These are phyloP conservation scores for Volvox reticuliferus DNA, from an alignment of 139 green algal species.

Conservation along the genomic window DNA sequence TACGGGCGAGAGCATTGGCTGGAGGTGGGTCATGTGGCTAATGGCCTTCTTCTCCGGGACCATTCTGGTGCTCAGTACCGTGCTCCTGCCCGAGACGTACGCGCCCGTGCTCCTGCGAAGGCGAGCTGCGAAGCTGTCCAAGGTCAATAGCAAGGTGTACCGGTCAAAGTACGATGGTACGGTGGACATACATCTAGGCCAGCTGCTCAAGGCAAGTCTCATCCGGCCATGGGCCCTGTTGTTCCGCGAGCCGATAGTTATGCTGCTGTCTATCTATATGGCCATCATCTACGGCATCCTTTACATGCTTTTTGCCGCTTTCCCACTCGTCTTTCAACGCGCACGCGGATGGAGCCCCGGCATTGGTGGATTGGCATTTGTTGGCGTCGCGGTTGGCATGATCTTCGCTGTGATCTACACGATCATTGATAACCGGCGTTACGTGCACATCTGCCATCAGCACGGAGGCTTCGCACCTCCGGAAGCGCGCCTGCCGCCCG, in stretches of 20 bases:
- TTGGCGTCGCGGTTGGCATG: constrained; percentile 31
- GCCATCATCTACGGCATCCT: constrained; percentile 41
- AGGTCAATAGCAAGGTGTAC: background rate
- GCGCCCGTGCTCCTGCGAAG: constrained; percentile 32
- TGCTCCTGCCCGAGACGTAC: constrained; percentile 30
- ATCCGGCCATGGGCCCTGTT: constrained; percentile 25
- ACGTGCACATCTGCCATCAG: background rate
- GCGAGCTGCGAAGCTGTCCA: background rate
- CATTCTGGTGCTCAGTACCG: background rate
- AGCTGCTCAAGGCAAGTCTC: constrained; percentile 22
- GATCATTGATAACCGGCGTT: constrained; percentile 38
- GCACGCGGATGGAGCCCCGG: constrained; percentile 4
- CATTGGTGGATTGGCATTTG: constrained; percentile 21
- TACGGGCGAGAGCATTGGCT: constrained; percentile 13
- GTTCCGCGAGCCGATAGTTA: constrained; percentile 40
- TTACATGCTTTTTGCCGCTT: constrained; percentile 35
- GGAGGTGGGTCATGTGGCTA: constrained; percentile 34
- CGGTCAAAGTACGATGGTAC: constrained; percentile 19
- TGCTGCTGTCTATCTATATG: constrained; percentile 27
- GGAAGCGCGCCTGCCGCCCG: constrained; percentile 36
- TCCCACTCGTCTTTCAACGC: constrained; percentile 32
- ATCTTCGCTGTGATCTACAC: constrained; percentile 14
- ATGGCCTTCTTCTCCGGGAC: constrained; percentile 25
- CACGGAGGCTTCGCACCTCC: constrained; percentile 1
- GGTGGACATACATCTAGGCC: background rate